Conservation (phyloP, 2,329 filamentous ascomycete species). For the Cercospora citrullina region DNA sequence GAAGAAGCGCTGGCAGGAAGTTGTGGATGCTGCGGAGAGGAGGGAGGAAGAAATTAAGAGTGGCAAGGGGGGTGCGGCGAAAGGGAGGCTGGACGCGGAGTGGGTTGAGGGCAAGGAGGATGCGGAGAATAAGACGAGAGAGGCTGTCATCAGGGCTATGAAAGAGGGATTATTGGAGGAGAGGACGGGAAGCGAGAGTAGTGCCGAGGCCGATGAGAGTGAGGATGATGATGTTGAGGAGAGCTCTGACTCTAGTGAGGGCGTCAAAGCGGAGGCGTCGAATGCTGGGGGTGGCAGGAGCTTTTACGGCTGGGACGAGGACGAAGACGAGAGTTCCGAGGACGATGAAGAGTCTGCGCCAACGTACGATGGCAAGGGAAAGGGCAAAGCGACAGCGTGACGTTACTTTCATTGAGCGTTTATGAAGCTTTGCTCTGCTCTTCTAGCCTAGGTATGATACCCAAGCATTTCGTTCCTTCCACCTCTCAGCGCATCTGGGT, state of each 20-base stretch:
- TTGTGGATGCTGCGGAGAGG: conserved; percentile 80
- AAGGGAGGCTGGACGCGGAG: conserved; percentile 71
- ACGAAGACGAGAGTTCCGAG: conserved; percentile 46
- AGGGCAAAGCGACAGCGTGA: conserved; percentile 39
- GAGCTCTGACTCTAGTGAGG: conserved; percentile 35
- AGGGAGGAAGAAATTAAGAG: conserved; percentile 80
- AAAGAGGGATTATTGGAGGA: conserved; percentile 59
- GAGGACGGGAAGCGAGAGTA: conserved; percentile 44
- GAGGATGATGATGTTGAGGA: conserved; percentile 36
- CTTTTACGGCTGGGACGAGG: conserved; percentile 81
- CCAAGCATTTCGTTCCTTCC: not conserved
- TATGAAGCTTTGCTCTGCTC: not conserved
- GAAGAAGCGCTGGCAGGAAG: conserved; percentile 79
- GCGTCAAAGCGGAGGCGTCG: conserved; percentile 41
- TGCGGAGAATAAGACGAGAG: conserved; percentile 76
- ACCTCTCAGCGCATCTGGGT: not conserved
- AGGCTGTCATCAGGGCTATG: conserved; percentile 71
- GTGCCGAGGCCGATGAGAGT: conserved; percentile 39
- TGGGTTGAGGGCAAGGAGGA: conserved; percentile 97
- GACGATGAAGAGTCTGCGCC: conserved; percentile 43
- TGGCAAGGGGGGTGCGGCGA: conserved; percentile 62
- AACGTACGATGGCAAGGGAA: conserved; percentile 45
- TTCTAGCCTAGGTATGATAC: conserved; percentile 7
- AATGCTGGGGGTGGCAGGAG: conserved; percentile 42
- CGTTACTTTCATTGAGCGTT: not conserved